A percentile compares a stretch with the other conserved stretches of the same genome.
These are phyloP conservation scores for Ophiocytium majus DNA, from an alignment of 352 stramenopile species.

Conservation along the genomic window DNA sequence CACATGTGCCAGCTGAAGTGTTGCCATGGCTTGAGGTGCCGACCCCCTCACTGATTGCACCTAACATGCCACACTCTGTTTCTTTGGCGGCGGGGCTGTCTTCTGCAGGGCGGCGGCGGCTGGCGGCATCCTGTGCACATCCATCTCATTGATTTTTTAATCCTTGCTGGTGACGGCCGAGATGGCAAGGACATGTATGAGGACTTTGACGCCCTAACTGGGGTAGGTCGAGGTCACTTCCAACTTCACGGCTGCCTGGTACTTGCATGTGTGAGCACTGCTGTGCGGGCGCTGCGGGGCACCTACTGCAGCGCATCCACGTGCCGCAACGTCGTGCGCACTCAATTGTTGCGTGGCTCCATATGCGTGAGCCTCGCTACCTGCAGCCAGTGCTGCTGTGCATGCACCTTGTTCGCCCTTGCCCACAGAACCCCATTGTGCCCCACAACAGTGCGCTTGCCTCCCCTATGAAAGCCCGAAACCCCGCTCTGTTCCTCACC, in stretches of 20 bases:
- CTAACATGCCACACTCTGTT: neutral
- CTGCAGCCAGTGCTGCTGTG: too few relatives aligned
- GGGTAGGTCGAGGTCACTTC: too few relatives aligned
- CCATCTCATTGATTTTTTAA: neutral
- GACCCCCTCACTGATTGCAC: neutral
- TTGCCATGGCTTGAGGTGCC: neutral
- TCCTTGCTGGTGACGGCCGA: neutral
- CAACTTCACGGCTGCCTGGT: neutral
- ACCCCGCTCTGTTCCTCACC: too few relatives aligned
- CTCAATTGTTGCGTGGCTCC: too few relatives aligned
- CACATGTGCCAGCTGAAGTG: neutral
- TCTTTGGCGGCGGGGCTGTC: neutral
- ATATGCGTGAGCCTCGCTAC: too few relatives aligned
- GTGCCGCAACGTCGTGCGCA: too few relatives aligned
- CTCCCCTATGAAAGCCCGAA: too few relatives aligned
- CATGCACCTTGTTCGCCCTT: too few relatives aligned
- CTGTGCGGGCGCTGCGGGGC: too few relatives aligned
- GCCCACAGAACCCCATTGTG: too few relatives aligned
- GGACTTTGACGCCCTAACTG: neutral
- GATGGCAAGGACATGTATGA: neutral
- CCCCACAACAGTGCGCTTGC: too few relatives aligned
- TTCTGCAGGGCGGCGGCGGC: neutral
- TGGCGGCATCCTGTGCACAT: constrained; percentile 6
- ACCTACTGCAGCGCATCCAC: too few relatives aligned
- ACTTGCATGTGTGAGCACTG: neutral